Percentiles rank a stretch among this genome's conserved stretches.
phyloP scores from a whole-genome alignment of 495 filamentous ascomycete genomes.

The Xylaria sp. region DNA sequence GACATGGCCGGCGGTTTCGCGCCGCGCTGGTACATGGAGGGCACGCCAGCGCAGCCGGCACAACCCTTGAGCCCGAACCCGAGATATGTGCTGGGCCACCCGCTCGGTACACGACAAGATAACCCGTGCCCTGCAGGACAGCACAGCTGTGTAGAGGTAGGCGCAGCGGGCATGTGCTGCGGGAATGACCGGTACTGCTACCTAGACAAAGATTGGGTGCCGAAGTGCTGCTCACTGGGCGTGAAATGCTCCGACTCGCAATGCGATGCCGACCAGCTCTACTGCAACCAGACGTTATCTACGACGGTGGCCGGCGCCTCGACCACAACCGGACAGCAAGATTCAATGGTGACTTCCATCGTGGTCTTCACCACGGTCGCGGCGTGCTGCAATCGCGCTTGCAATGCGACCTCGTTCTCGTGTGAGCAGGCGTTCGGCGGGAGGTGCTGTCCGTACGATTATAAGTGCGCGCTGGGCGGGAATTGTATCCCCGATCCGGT shows the following conservation, averaged over 20 bases:
- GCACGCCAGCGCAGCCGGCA: slow-evolving; percentile 33
- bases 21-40: slow-evolving; percentile 33
- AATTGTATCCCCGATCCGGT: slow-evolving; percentile 39
- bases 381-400: slow-evolving; percentile 50
- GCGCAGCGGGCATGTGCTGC: slow-evolving; percentile 33
- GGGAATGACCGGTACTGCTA: slow-evolving; percentile 42
- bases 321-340: slow-evolving; percentile 29
- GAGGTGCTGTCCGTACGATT: slow-evolving; percentile 52
- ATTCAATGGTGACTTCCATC: slow-evolving; percentile 28
- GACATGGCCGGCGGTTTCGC: slow-evolving; percentile 29
- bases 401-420: slow-evolving; percentile 47
- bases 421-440: slow-evolving; percentile 51
- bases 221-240: slow-evolving; percentile 50
- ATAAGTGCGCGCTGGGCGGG: slow-evolving; percentile 38
- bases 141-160: slow-evolving; percentile 35
- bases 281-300: slow-evolving; percentile 31
- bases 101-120: background rate
- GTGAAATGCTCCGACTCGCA: slow-evolving; percentile 40
- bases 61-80: slow-evolving; percentile 21
- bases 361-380: slow-evolving; percentile 8
- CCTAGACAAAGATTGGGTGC: slow-evolving; percentile 24
- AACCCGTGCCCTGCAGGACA: background rate
- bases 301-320: slow-evolving; percentile 33
- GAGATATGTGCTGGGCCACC: background rate
- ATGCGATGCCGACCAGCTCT: slow-evolving; percentile 34